These are phyloP conservation scores for Microcyclospora pomicola DNA, from an alignment of 2,329 filamentous ascomycete genomes.

Conservation along the genomic window DNA sequence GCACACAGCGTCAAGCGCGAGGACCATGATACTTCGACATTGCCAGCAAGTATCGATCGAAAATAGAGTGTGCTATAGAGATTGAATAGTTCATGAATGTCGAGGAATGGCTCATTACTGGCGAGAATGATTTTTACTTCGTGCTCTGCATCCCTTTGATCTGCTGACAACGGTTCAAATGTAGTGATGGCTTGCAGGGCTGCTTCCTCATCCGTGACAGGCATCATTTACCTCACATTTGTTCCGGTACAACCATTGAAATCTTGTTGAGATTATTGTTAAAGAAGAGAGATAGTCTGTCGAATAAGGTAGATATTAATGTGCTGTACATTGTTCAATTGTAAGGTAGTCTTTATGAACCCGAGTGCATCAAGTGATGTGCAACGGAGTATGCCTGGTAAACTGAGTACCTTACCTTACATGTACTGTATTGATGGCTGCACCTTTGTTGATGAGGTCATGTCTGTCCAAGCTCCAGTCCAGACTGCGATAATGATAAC, in stretches of 20 bases:
- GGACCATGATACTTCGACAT: conserved; percentile 32
- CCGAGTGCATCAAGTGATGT: no score
- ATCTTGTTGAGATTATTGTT: not conserved
- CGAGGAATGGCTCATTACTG: conserved; percentile 25
- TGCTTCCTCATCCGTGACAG: conserved; percentile 28
- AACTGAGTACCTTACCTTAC: no score
- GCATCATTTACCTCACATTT: conserved; percentile 15
- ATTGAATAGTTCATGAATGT: conserved; percentile 28
- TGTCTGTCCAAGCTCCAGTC: no score
- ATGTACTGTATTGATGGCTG: no score
- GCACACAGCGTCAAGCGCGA: conserved; percentile 32
- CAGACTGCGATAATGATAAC: no score
- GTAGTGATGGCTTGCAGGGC: conserved; percentile 26
- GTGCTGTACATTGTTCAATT: no score
- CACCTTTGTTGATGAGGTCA: no score
- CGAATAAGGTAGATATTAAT: no score
- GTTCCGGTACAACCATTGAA: not conserved
- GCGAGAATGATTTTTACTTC: conserved; percentile 26
- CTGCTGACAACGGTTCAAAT: conserved; percentile 20
- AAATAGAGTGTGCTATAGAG: conserved; percentile 32
- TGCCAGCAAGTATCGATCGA: conserved; percentile 24
- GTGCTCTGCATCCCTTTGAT: conserved; percentile 21
- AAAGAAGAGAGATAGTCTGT: no score
- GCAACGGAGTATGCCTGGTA: no score
- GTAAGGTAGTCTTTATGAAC: no score